These are phyloP conservation scores for Mucor irregularis DNA, from an alignment of 371 early-diverging fungal species.

Conservation along the genomic window DNA sequence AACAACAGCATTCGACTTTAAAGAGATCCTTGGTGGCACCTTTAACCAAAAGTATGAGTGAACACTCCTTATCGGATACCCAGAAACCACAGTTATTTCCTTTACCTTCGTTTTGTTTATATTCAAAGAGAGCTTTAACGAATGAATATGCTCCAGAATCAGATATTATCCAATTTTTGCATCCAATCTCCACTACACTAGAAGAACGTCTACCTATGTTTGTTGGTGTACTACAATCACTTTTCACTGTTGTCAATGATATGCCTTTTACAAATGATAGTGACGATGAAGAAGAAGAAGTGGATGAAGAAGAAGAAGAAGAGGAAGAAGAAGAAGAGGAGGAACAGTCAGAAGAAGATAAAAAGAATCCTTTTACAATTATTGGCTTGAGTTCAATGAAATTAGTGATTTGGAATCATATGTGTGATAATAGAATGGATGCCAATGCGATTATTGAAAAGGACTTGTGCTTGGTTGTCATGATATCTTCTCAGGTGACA, in stretches of 20 bases:
- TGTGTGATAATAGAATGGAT: constrained; percentile 8
- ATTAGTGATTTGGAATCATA: constrained; percentile 15
- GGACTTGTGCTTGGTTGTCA: constrained; percentile 19
- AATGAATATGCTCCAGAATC: constrained; percentile 24
- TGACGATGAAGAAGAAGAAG: background rate
- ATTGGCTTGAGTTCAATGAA: constrained; percentile 23
- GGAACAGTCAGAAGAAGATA: constrained; percentile 10
- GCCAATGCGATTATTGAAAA: constrained; percentile 1
- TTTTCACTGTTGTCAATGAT: constrained; percentile 21
- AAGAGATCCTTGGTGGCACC: background rate
- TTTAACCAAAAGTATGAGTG: background rate
- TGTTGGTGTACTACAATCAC: constrained; percentile 27
- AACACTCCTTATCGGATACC: background rate
- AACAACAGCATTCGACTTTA: background rate
- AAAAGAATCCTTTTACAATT: constrained; percentile 14
- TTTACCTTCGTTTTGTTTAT: constrained; percentile 25
- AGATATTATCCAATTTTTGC: constrained; percentile 27
- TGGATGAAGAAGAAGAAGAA: background rate
- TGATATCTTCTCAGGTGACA: constrained; percentile 10
- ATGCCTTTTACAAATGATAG: constrained; percentile 5
- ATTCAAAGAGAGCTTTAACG: constrained; percentile 18
- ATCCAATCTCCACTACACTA: constrained; percentile 7
- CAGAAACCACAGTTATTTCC: background rate
- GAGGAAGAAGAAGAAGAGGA: constrained; percentile 7
- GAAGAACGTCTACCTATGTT: constrained; percentile 25